phyloP scores from a whole-genome alignment of 2,329 filamentous ascomycete genomes.

The Purpureocillium takamizusanense region DNA sequence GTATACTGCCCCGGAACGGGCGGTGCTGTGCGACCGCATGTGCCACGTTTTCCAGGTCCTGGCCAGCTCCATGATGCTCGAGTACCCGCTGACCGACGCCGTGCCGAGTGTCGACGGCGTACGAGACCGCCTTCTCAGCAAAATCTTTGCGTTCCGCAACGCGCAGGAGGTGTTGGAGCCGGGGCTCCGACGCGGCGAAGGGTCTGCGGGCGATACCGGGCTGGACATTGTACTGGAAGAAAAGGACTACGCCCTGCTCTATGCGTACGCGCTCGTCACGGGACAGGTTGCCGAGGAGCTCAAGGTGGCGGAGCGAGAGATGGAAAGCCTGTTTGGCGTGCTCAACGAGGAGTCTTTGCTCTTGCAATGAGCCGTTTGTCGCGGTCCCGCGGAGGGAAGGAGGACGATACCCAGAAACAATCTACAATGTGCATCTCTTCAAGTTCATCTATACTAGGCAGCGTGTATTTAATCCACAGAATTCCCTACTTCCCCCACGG shows the following conservation, averaged over 20 bases:
- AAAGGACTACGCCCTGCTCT: constrained; percentile 78
- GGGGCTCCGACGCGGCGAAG: not conserved
- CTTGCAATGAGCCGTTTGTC: constrained; percentile 4
- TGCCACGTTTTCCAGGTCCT: constrained; percentile 76
- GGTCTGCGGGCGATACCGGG: constrained; percentile 2
- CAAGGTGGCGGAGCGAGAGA: constrained; percentile 44
- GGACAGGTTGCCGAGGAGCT: constrained; percentile 54
- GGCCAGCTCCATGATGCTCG: constrained; percentile 79
- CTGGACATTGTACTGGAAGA: constrained; percentile 44
- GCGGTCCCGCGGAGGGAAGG: too few relatives aligned
- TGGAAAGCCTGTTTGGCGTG: constrained; percentile 50
- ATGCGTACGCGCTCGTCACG: constrained; percentile 70
- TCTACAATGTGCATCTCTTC: too few relatives aligned
- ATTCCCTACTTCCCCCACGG: too few relatives aligned
- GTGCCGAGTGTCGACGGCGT: constrained; percentile 69
- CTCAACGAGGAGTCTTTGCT: constrained; percentile 21
- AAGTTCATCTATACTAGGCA: too few relatives aligned
- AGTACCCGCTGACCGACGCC: constrained; percentile 78
- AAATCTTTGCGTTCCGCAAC: constrained; percentile 74
- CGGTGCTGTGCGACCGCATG: constrained; percentile 71
- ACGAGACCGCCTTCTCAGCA: constrained; percentile 69
- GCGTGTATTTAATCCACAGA: too few relatives aligned
- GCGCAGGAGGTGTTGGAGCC: constrained; percentile 28
- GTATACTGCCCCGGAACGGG: constrained; percentile 70
- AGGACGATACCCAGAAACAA: too few relatives aligned